Evolutionary conservation across 148 eudicot genomes (phyloP).

Genomic region (Dysphania ambrosioides): DNA sequence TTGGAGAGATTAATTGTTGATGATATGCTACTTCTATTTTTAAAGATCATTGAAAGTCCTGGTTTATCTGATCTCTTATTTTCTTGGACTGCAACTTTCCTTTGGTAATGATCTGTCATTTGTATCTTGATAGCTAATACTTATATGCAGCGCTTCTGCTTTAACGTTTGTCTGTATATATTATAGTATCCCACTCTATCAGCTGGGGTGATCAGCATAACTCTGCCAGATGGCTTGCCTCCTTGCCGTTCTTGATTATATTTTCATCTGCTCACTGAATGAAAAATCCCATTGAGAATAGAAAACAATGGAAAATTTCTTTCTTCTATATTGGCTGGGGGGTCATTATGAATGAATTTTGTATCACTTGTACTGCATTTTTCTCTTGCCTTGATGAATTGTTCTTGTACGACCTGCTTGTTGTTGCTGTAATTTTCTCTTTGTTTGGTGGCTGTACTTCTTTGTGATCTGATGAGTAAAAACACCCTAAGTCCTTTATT

Average conservation of each 20-base stretch:
- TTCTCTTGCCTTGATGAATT: background rate
- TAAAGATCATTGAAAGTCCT: background rate
- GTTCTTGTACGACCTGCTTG: background rate
- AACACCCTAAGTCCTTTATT: background rate
- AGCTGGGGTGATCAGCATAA: no score
- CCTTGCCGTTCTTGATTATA: background rate
- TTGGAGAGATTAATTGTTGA: background rate
- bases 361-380: background rate
- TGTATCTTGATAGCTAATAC: background rate
- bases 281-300: background rate
- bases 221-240: background rate
- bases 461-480: background rate
- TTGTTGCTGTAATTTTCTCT: background rate
- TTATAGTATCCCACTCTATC: background rate
- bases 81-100: background rate
- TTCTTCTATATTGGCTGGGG: background rate
- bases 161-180: background rate
- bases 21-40: background rate
- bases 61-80: background rate
- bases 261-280: background rate
- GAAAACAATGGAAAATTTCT: background rate
- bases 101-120: background rate
- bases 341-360: background rate
- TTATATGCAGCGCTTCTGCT: background rate
- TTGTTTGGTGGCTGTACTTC: background rate